These are phyloP conservation scores for Brasenia schreberi DNA, from an alignment of 164 flowering plant genomes.

Conservation along the genomic window DNA sequence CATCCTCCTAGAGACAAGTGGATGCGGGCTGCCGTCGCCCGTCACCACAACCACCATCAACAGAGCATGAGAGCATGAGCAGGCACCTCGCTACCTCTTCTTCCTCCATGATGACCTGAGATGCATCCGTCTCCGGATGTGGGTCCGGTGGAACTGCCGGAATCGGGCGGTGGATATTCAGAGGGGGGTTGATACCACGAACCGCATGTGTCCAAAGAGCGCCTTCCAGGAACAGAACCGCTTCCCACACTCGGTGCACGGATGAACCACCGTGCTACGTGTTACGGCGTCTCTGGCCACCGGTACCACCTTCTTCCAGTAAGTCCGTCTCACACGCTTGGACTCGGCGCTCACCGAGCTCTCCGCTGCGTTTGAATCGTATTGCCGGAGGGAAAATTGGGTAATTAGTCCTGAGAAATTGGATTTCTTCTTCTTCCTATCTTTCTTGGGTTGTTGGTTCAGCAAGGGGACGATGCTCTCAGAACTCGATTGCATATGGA, in stretches of 20 bases:
- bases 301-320: constrained; percentile 33
- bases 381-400: not conserved
- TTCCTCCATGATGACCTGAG: constrained; percentile 22
- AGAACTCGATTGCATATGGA: not conserved
- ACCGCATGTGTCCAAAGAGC: constrained; percentile 90
- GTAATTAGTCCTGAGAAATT: constrained; percentile 15
- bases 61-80: constrained; percentile 31
- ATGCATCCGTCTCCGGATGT: not conserved
- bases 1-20: not conserved
- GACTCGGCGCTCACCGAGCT: constrained; percentile 6
- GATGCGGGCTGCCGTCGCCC: not conserved
- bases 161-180: constrained; percentile 14
- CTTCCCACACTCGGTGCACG: constrained; percentile 85
- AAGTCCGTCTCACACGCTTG: constrained; percentile 24
- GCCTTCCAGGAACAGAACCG: constrained; percentile 88
- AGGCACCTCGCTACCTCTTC: constrained; percentile 48
- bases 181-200: constrained; percentile 91
- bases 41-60: not conserved
- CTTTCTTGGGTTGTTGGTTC: not conserved
- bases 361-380: constrained; percentile 2
- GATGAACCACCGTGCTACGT: constrained; percentile 4
- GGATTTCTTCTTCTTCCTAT: constrained; percentile 9
- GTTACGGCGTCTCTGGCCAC: constrained; percentile 13
- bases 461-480: not conserved
- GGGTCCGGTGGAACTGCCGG: not conserved